These are phyloP conservation scores for Entrophospora sp. DNA, from an alignment of 192 early-diverging fungal species.

Conservation along the genomic window DNA sequence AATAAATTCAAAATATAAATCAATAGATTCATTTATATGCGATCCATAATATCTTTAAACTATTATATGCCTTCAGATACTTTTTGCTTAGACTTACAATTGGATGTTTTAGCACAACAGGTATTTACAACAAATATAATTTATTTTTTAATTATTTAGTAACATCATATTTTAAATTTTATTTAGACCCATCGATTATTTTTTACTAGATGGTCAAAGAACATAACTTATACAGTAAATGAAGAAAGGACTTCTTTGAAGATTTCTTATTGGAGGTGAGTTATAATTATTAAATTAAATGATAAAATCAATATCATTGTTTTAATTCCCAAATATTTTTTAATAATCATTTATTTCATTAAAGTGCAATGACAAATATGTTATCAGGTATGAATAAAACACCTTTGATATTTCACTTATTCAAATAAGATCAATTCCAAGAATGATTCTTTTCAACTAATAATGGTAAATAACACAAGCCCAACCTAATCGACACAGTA, in stretches of 20 bases:
- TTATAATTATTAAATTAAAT: background rate
- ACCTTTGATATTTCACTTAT: too few species aligned
- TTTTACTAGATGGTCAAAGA: background rate
- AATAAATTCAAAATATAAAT: too few species aligned
- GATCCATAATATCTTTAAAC: background rate
- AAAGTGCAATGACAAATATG: too few species aligned
- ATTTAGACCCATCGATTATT: background rate
- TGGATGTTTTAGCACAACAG: slow-evolving; percentile 1
- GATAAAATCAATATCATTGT: background rate
- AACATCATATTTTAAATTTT: background rate
- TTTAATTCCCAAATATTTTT: background rate
- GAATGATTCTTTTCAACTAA: too few species aligned
- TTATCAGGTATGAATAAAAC: too few species aligned
- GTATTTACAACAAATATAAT: background rate
- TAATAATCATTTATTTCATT: too few species aligned
- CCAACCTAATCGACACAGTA: too few species aligned
- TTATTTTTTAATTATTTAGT: background rate
- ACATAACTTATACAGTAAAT: background rate
- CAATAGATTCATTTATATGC: too few species aligned
- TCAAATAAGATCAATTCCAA: too few species aligned
- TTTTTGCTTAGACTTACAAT: background rate
- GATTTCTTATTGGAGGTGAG: slow-evolving; percentile 12
- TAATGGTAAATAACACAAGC: too few species aligned
- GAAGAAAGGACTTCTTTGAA: background rate
- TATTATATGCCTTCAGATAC: background rate